Base-by-base conservation (phyloP, 2,329 filamentous ascomycete genomes). In the Chaetomium strumarium region DNA sequence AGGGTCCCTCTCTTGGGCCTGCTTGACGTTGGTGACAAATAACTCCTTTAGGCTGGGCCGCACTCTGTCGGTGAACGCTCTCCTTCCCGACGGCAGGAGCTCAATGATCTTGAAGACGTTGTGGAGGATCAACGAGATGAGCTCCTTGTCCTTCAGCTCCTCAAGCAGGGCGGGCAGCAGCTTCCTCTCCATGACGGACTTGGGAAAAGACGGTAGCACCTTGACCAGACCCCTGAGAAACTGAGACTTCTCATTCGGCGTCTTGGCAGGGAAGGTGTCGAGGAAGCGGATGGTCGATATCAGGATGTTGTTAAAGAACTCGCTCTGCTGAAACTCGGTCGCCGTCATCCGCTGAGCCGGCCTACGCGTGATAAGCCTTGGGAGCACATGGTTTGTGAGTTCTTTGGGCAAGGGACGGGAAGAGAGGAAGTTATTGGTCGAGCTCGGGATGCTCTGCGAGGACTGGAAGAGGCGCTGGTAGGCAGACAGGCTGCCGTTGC, bases 201-300 rank as follows among this genome's bases (percentile, higher is more conserved):
- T 90, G 2, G 93, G 93, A 63, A 99, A 99, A 33, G 93, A 93
- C 0, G 88, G 86, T 52, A 99, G 71, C 11, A 99, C 90, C 49
- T 90, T 86, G 60, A 86, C 84, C 10, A 99, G 74, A 0, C 93
- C 93, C 50, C 90, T 83, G 79, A 99, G 81, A 67, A 99, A 99
- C 53, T 90, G 85, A 7, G 86, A 79, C 67, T 99, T 99, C 65
- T 99, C 93, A 57, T 83, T 88, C 0, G 88, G 79, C 1, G 90
- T 96, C 72, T 99, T 99, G 33, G 89, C 88, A 0, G 93, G 92
- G 54, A 99, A 82, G 0, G 85, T 81, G 62, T 99, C 93, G 24
- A 99, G 75, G 65, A 99, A 99, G 12, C 93, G 88, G 57, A 99
- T 96, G 0, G 93, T 96, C 0, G 91, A 96, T 19, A 99, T 90